Base-by-base conservation (phyloP, 306 rosid genomes). In the Hippophae rhamnoides region DNA sequence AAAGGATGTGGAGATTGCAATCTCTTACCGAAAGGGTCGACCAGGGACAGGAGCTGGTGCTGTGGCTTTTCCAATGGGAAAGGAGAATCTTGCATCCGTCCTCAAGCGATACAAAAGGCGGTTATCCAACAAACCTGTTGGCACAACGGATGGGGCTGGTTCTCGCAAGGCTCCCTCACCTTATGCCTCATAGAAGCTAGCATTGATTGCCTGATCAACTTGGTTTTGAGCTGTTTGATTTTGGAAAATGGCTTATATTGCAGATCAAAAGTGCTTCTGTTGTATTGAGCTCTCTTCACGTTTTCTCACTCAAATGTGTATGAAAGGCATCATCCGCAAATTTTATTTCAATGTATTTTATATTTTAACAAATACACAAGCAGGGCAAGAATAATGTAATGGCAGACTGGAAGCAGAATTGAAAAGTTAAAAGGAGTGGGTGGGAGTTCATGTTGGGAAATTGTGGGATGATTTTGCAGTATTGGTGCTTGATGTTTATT, bases 11-110 rank as follows among this genome's bases (percentile, higher is more conserved):
- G 97, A 93, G 72, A 69, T 55, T 5, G 90, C 97, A 1, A 82
- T 93, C 62, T 82, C 90, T 52, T 71, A 67, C 75, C 60, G 99
- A 38, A 89, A 79, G 80, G 99, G 99, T 50, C 87, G 95, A n/a
- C 78, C 85, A 0, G 97, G 99, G 52, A 93, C 99, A 13, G 94
- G 89, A 13, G 99, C 97, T 0, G 99, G 99, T 9, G 97, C 88
- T 13, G 96, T 92, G 43, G 99, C 99, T 47, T 88, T 89, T 76
- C 99, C 99, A 0, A 82, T n/a, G 76, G 99, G 97, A 53, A 93
- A 86, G 72, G 89, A 84, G 58, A 93, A 88, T 71, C 68, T 93
- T 67, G 85, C 90, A 0, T 86, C 99, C 18, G 99, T 93, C 60
- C 95, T 93, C 66, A 93, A 93, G 76, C 89, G 99, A 44, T 93